phyloP scores from a whole-genome alignment of 495 filamentous ascomycete genomes.

The Astrothelium subdiscretum region DNA sequence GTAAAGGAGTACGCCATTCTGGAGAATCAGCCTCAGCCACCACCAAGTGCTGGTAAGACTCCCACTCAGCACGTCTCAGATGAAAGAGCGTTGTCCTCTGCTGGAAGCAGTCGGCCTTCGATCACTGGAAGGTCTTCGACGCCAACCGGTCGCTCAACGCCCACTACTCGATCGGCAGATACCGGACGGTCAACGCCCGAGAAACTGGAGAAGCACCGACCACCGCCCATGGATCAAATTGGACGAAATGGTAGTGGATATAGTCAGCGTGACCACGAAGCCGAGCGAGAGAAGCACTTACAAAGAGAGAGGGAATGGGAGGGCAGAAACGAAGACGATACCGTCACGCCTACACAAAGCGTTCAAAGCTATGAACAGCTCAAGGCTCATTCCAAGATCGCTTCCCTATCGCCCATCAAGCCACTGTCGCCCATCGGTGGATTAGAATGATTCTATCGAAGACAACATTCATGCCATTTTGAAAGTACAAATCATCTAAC shows the following conservation, averaged over 20 bases:
- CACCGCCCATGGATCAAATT: constrained; percentile 4
- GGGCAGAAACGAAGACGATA: constrained; percentile 18
- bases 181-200: neutral
- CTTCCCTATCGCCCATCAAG: constrained; percentile 53
- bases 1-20: constrained; percentile 49
- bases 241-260: neutral
- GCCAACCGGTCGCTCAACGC: neutral
- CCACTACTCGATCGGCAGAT: neutral
- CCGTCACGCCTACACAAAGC: constrained; percentile 18
- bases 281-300: neutral
- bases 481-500: neutral
- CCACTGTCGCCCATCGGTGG: constrained; percentile 55
- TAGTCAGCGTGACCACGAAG: constrained; percentile 1
- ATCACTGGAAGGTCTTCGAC: constrained; percentile 11
- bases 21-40: constrained; percentile 7
- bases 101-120: constrained; percentile 16
- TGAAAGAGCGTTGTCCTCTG: constrained; percentile 16
- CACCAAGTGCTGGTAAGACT: constrained; percentile 4
- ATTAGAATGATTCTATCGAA: neutral
- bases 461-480: neutral
- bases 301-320: neutral
- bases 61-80: neutral
- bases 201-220: neutral
- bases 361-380: neutral
- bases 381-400: neutral